phyloP scores from a whole-genome alignment of 2,329 filamentous ascomycete genomes.

The Colletotrichum zoysiae region DNA sequence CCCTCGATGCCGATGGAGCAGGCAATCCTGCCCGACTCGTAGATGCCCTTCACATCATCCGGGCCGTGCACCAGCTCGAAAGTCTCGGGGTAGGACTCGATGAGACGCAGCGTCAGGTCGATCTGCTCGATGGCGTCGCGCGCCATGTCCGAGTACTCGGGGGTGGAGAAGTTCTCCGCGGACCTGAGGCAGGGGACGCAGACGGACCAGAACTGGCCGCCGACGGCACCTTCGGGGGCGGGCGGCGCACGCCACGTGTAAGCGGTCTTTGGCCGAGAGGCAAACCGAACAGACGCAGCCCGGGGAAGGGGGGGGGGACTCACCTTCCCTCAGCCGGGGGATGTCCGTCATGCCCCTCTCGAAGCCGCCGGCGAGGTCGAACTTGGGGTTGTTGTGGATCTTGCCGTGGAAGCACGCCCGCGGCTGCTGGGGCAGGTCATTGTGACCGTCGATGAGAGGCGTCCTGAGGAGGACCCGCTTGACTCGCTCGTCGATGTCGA shows the following conservation, averaged over 20 bases:
- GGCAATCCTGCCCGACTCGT: constrained; percentile 49
- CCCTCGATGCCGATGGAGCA: constrained; percentile 54
- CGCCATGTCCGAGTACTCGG: constrained; percentile 43
- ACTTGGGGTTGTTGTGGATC: constrained; percentile 50
- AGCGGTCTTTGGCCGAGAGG: neutral
- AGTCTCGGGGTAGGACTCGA: constrained; percentile 45
- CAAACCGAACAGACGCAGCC: neutral
- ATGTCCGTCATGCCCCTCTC: constrained; percentile 51
- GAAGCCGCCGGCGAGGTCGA: constrained; percentile 50
- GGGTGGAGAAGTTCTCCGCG: constrained; percentile 45
- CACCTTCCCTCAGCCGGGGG: constrained; percentile 44
- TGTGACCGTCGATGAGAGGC: constrained; percentile 53
- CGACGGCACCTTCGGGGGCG: constrained; percentile 42
- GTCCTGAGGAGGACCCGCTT: constrained; percentile 47
- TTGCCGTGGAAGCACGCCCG: constrained; percentile 47
- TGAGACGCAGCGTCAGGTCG: constrained; percentile 45
- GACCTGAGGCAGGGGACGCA: constrained; percentile 47
- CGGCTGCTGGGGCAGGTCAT: constrained; percentile 50
- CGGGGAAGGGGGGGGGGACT: neutral
- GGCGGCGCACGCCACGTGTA: neutral
- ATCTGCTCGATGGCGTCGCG: constrained; percentile 44
- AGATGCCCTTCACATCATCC: constrained; percentile 47
- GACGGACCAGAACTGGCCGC: constrained; percentile 49
- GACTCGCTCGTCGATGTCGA: constrained; percentile 47
- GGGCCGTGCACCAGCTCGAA: constrained; percentile 46